Evolutionary conservation across 106 monocot species (phyloP).

Genomic region (Apostasia ramifera): DNA sequence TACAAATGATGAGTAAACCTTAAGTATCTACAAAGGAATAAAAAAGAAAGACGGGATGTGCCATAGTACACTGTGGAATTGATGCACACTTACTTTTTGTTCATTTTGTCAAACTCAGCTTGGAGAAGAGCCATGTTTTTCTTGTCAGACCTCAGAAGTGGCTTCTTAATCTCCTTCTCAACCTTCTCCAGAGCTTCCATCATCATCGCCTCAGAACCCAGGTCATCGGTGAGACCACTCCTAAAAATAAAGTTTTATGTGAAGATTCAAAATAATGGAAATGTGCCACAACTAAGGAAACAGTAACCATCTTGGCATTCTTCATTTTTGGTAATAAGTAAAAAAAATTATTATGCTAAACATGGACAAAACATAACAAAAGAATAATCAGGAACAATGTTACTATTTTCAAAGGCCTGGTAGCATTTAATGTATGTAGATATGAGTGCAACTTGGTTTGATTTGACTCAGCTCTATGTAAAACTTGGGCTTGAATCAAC

Average conservation of each 20-base stretch:
- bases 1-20: too few species aligned
- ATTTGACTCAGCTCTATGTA: too few species aligned
- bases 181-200: slow-evolving; percentile 89
- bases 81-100: slow-evolving; percentile 67
- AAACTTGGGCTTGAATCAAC: too few species aligned
- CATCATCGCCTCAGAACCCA: slow-evolving; percentile 86
- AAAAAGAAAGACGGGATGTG: not conserved
- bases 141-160: slow-evolving; percentile 91
- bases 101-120: slow-evolving; percentile 86
- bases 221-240: slow-evolving; percentile 67
- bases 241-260: slow-evolving; percentile 13
- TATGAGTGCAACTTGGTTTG: too few species aligned
- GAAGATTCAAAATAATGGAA: not conserved
- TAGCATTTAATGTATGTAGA: too few species aligned
- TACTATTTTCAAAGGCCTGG: too few species aligned
- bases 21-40: not conserved
- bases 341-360: too few species aligned
- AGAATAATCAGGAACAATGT: too few species aligned
- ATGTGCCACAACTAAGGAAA: not conserved
- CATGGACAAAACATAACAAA: too few species aligned
- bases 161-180: slow-evolving; percentile 93
- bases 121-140: slow-evolving; percentile 84
- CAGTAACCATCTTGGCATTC: not conserved
- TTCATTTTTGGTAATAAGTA: too few species aligned
- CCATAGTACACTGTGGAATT: not conserved